These are phyloP conservation scores for Albifimbria verrucaria DNA, from an alignment of 2,329 filamentous ascomycete genomes.

Conservation along the genomic window DNA sequence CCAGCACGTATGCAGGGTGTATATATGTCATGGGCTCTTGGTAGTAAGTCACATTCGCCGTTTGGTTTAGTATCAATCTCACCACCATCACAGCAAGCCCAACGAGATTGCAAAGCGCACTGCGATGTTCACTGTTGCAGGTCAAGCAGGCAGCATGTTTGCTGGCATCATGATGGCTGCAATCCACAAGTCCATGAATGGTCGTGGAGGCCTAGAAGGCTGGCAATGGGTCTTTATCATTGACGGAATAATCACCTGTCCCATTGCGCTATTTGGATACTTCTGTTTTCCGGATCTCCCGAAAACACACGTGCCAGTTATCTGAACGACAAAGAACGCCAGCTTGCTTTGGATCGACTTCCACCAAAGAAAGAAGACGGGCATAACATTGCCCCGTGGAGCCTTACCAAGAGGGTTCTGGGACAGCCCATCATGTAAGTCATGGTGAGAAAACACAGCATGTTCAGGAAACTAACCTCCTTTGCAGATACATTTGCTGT, in stretches of 20 bases:
- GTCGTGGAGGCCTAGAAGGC: slow-evolving; percentile 34
- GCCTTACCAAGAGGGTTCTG: slow-evolving; percentile 23
- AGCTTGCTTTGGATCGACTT: slow-evolving; percentile 23
- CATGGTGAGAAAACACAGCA: neutral
- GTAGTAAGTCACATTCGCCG: slow-evolving; percentile 39
- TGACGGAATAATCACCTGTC: slow-evolving; percentile 19
- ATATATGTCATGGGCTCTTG: slow-evolving; percentile 41
- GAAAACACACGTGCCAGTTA: slow-evolving; percentile 32
- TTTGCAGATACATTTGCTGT: slow-evolving; percentile 32
- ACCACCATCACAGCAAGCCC: slow-evolving; percentile 27
- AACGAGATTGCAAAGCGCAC: slow-evolving; percentile 56
- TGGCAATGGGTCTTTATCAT: slow-evolving; percentile 45
- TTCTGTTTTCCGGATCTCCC: slow-evolving; percentile 22
- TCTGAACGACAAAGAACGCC: slow-evolving; percentile 26
- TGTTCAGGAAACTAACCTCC: slow-evolving; percentile 1
- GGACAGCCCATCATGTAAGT: slow-evolving; percentile 23
- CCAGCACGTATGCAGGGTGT: slow-evolving; percentile 23
- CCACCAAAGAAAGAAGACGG: slow-evolving; percentile 28
- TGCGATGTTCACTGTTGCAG: slow-evolving; percentile 56
- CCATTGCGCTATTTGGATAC: slow-evolving; percentile 17
- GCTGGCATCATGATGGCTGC: slow-evolving; percentile 55
- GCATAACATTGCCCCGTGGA: slow-evolving; percentile 27
- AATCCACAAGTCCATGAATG: slow-evolving; percentile 26
- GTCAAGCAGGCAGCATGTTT: slow-evolving; percentile 56
- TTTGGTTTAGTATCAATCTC: neutral